Evolutionary conservation across 2,329 filamentous ascomycete species (phyloP).

Genomic region (Aphanocladium album): DNA sequence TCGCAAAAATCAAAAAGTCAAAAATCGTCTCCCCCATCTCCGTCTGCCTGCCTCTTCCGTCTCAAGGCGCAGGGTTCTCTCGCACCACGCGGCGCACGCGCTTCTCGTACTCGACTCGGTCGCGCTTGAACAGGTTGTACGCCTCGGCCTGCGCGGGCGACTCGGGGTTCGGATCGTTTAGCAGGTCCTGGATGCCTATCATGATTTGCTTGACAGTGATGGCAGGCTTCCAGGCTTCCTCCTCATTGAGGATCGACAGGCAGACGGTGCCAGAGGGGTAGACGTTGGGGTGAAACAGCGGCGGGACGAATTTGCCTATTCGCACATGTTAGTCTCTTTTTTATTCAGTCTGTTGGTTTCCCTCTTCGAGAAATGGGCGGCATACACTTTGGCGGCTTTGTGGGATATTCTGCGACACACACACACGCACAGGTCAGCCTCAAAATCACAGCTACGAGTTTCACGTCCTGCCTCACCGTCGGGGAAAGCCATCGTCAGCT

Average conservation of each 20-base stretch:
- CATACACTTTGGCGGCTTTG: conserved; percentile 97
- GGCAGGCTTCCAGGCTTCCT: conserved; percentile 96
- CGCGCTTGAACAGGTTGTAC: conserved; percentile 94
- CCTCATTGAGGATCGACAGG: conserved; percentile 94
- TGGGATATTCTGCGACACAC: conserved; percentile 74
- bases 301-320: conserved; percentile 89
- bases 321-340: background rate
- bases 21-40: background rate
- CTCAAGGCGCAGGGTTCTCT: conserved; percentile 75
- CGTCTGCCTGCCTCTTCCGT: background rate
- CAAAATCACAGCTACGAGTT: background rate
- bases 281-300: conserved; percentile 96
- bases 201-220: conserved; percentile 99
- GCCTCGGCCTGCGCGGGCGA: conserved; percentile 95
- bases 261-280: conserved; percentile 98
- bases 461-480: conserved; percentile 60
- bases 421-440: background rate
- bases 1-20: background rate
- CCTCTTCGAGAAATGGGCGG: conserved; percentile 16
- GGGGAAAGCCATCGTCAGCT: conserved; percentile 86
- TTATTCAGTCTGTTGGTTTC: background rate
- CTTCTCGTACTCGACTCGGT: conserved; percentile 79
- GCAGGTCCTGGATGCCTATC: conserved; percentile 88
- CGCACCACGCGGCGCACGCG: conserved; percentile 81
- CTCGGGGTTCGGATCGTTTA: conserved; percentile 95